phyloP scores from a whole-genome alignment of 495 filamentous ascomycete genomes.

The Talaromyces liani region DNA sequence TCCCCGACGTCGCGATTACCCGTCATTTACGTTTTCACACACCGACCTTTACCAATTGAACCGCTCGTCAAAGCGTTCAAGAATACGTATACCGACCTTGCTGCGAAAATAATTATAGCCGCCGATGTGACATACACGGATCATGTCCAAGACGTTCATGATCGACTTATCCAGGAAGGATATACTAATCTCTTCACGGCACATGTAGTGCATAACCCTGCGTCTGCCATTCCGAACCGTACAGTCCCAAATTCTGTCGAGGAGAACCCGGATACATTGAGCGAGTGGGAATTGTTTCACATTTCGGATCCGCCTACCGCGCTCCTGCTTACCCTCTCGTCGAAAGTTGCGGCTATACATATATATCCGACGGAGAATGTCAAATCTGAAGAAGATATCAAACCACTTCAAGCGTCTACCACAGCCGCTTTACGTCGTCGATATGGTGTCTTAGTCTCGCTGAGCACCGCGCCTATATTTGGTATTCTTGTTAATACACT shows the following conservation, averaged over 20 bases:
- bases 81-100: slow-evolving; percentile 53
- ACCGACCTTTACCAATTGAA: slow-evolving; percentile 52
- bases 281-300: slow-evolving; percentile 78
- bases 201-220: slow-evolving; percentile 67
- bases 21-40: slow-evolving; percentile 88
- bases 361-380: slow-evolving; percentile 59
- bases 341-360: slow-evolving; percentile 67
- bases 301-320: slow-evolving; percentile 78
- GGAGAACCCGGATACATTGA: slow-evolving; percentile 44
- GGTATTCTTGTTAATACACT: slow-evolving; percentile 95
- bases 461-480: slow-evolving; percentile 74
- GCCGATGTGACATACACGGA: slow-evolving; percentile 82
- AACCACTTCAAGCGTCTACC: slow-evolving; percentile 44
- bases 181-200: slow-evolving; percentile 67
- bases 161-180: slow-evolving; percentile 46
- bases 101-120: slow-evolving; percentile 67
- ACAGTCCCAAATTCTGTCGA: slow-evolving; percentile 45
- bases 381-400: slow-evolving; percentile 20
- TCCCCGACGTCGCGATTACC: slow-evolving; percentile 84
- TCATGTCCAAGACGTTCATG: slow-evolving; percentile 51
- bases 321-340: slow-evolving; percentile 79
- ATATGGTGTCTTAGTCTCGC: slow-evolving; percentile 76
- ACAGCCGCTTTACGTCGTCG: slow-evolving; percentile 64
- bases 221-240: slow-evolving; percentile 80
- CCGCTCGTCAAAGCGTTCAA: slow-evolving; percentile 56